Evolutionary conservation across 1,284 basidiomycete species (phyloP), one percentile per base, ranked within the genome.

Genomic region (Coriolopsis trogii): DNA sequence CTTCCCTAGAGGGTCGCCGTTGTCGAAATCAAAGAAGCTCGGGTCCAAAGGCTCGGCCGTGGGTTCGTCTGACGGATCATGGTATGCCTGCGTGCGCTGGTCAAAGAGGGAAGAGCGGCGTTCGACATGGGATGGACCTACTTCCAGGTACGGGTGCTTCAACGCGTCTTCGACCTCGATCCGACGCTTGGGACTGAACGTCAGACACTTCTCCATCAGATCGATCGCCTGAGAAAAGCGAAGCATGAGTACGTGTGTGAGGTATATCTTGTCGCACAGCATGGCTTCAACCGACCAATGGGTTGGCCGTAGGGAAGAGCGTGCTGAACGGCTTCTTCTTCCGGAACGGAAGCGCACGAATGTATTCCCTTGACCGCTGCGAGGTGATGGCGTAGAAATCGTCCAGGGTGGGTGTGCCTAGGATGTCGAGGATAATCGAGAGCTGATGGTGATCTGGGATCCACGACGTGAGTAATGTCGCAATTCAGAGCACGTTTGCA

Each of bases 331-430:
- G 84, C 63, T 81, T 87, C 67, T 91, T 89, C 74, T 91, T 94
- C 52, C 93, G 81, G 71, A 97, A 95, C 0, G 94, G 94, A 25
- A 98, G 76, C 0, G 95, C 92, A 3, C 95, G 88, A 61, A 98
- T 91, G 66, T 97, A 97, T 67, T 96, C 94, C 53, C 93, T 80
- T 38, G 92, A 95, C 26, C 92, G 77, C 16, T 83, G 79, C 9
- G 91, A 91, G 29, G 89, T 93, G 67, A 97, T 95, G 3, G 90
- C 90, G 63, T 95, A 93, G 68, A 96, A 95, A 63, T 96, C 93
- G 59, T 98, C 94, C 51, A 95, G 80, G 0, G 89, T 89, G 0
- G 95, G 95, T 3, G 95, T 97, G 9, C 87, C 87, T 8, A 97
- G 82, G 23, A 96, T 87, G 64, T 96, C 92, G 37, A 97, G 82